phyloP scores from a whole-genome alignment of 371 early-diverging fungal species.

The Rhizopus delemar region DNA sequence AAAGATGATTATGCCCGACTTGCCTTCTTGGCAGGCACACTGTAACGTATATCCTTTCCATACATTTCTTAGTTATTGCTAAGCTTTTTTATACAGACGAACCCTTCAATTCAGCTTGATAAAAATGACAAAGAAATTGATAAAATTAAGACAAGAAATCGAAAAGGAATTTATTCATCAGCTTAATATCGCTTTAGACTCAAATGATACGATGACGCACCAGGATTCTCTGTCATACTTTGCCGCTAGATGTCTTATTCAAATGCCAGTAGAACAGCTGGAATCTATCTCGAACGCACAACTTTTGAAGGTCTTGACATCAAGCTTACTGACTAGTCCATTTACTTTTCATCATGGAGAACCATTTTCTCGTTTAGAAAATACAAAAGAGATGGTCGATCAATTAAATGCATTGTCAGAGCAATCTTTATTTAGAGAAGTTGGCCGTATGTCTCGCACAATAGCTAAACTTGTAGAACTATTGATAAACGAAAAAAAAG shows the following conservation, averaged over 20 bases:
- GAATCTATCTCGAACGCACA: background rate
- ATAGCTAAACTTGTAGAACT: conserved; percentile 30
- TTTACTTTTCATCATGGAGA: conserved; percentile 33
- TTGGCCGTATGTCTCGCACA: conserved; percentile 48
- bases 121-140: conserved; percentile 34
- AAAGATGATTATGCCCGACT: conserved; percentile 20
- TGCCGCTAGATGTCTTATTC: conserved; percentile 41
- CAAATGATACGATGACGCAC: background rate
- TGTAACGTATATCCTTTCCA: conserved; percentile 22
- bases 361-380: conserved; percentile 19
- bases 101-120: conserved; percentile 43
- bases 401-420: conserved; percentile 18
- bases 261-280: conserved; percentile 4
- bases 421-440: conserved; percentile 41
- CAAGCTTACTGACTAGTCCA: conserved; percentile 33
- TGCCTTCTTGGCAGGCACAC: conserved; percentile 36
- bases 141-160: conserved; percentile 12
- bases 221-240: conserved; percentile 32
- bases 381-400: conserved; percentile 11
- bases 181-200: conserved; percentile 15
- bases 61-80: background rate
- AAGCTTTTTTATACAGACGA: conserved; percentile 24
- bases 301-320: conserved; percentile 23
- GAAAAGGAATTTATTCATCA: conserved; percentile 25
- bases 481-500: background rate